Base-by-base conservation (phyloP, 192 early-diverging fungal species). In the Kappamyces sp. region DNA sequence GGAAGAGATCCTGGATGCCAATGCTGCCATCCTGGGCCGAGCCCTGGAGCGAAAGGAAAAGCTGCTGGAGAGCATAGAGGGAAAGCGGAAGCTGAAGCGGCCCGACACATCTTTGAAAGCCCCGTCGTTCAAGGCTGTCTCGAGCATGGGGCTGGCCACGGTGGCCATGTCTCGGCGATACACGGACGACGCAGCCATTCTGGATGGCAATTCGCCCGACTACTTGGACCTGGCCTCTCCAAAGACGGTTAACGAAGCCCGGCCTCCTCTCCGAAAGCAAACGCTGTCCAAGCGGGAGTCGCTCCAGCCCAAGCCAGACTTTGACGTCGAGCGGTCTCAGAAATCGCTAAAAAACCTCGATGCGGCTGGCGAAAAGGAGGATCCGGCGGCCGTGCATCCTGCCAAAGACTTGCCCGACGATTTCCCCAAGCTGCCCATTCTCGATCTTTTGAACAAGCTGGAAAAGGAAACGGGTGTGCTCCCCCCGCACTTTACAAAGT, bases 401-500 rank as follows among this genome's bases (percentile, higher is more conserved):
- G 23, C 23, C 23, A 23, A 23, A 23, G 23, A 23, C 23, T 23
- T 0, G 23, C 23, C 23, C 0, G 23, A 23, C 23, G 23, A 23
- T 23, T 23, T 23, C 23, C 23, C 23, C 0, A 23, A 23, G 23
- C 23, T 23, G 23, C 23, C 23, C 23, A 23, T 23, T 23, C 23
- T 23, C 23, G 23, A 23, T 7, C 68, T 90, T 1, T 66, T 92
- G 13, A 67, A 69, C 37, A 74, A 80, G 1, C 52, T 88, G 32
- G 90, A 91, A 59, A 73, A 72, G 33, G 79, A 72, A 4, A 80
- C 80, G n/a, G 75, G 75, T 9, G 75, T 72, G 3, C 51, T 66
- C 7, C 80, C 84, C 2, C 84, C 84, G 44, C 53, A 86, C 10
- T 90, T 91, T 54, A 76, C 86, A 6, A 89, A 86, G 47, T 58